Base-by-base conservation (phyloP, 1,139 yeast genomes). In the Blastobotrys aristatus region DNA sequence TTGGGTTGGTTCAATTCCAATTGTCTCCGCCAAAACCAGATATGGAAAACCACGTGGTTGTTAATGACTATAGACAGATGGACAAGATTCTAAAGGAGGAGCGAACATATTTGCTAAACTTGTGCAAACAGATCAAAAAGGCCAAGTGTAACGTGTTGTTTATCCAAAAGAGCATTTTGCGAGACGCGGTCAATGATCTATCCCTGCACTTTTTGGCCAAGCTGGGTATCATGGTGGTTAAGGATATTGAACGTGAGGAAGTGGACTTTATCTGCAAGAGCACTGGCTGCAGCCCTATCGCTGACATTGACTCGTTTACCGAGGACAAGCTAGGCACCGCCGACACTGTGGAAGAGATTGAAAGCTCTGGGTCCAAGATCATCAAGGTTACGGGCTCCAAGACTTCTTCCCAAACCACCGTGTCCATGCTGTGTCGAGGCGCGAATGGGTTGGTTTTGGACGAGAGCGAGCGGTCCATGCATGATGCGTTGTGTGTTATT, bases 1-100 rank as follows among this genome's bases (percentile, higher is more conserved):
- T 92, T 58, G 99, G 94, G 11, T 76, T 92, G 60, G 78, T 92
- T 55, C 99, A 94, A 69, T 92, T 92, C 72, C 98, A 92, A 70
- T 75, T 92, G 53, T 89, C 97, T 29, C 98, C 99, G 39, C 99
- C 99, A 59, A 92, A 92, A 66, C 99, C 99, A 35, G 99, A 92
- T 65, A 87, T 94, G 84, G 98, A 92, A 70, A 92, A 92, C 66
- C 92, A 90, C 64, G 94, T 92, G 50, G 96, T 94, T 47, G 97
- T 92, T 47, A 92, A 87, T 65, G 99, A 92, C 68, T 92, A 92
- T 72, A 80, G 98, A 70, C 98, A 94, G 69, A 92, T 92, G 99
- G 99, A 92, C 70, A 92, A 90, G 73, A 92, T 92, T 59, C 75
- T 92, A 64, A 94, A 94, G 65, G 99, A 92, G 69, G 99, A 92